Percentiles rank a stretch among this genome's conserved stretches.
These are phyloP conservation scores for Globisporangium spiculum DNA, from an alignment of 352 stramenopile genomes.

Conservation along the genomic window DNA sequence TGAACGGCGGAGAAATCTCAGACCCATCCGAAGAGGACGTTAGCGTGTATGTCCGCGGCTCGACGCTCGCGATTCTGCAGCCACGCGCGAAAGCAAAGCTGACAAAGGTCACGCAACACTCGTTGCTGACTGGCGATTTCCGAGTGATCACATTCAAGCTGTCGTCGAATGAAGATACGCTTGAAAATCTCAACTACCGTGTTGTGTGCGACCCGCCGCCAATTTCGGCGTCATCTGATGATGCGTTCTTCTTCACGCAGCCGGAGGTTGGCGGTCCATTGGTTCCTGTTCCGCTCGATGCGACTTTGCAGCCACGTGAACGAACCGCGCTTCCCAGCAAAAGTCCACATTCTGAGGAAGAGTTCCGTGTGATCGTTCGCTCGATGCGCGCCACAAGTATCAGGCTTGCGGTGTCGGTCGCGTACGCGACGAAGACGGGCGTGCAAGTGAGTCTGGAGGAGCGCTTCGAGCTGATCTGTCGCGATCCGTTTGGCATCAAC, in stretches of 20 bases:
- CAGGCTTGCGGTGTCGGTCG: conserved; percentile 44
- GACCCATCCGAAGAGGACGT: conserved; percentile 39
- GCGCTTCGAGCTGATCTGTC: conserved; percentile 58
- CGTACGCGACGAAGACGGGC: conserved; percentile 65
- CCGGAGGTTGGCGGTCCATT: conserved; percentile 30
- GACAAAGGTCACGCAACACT: conserved; percentile 46
- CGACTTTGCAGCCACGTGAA: conserved; percentile 50
- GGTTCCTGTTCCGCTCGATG: conserved; percentile 42
- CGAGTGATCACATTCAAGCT: conserved; percentile 61
- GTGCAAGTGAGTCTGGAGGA: conserved; percentile 66
- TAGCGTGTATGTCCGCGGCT: conserved; percentile 35
- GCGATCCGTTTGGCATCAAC: conserved; percentile 55
- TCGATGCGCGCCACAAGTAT: conserved; percentile 40
- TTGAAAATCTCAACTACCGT: conserved; percentile 53
- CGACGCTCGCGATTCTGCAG: conserved; percentile 63
- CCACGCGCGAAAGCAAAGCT: conserved; percentile 65
- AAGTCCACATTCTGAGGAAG: conserved; percentile 35
- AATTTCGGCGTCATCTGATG: conserved; percentile 29
- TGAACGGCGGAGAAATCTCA: conserved; percentile 15
- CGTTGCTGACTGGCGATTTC: conserved; percentile 64
- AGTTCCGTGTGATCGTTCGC: conserved; percentile 56
- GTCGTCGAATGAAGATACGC: conserved; percentile 60
- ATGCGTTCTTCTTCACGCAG: conserved; percentile 64
- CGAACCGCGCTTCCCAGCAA: conserved; percentile 38
- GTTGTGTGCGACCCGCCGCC: conserved; percentile 53